Evolutionary conservation across 1,284 basidiomycete species (phyloP).

Genomic region (Fomitiporia mediterranea): DNA sequence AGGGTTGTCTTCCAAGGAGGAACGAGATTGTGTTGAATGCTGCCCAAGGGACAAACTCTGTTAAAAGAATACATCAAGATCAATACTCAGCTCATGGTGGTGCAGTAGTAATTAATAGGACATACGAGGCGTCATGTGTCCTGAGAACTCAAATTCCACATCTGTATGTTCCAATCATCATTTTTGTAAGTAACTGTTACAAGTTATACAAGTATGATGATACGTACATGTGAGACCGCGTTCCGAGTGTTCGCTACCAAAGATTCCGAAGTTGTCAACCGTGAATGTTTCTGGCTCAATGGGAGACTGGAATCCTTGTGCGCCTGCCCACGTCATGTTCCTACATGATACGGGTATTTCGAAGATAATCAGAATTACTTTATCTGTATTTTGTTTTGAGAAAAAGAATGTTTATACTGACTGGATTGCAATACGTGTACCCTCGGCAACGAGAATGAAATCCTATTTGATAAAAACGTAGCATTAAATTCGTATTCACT

Average conservation of each 20-base stretch:
- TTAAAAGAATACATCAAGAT: background rate
- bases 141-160: conserved; percentile 52
- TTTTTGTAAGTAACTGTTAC: background rate
- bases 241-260: conserved; percentile 35
- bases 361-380: background rate
- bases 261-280: conserved; percentile 34
- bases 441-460: conserved; percentile 51
- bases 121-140: conserved; percentile 58
- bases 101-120: background rate
- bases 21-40: conserved; percentile 46
- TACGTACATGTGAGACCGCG: conserved; percentile 33
- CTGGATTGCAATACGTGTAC: conserved; percentile 58
- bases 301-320: conserved; percentile 38
- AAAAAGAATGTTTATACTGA: conserved; percentile 21
- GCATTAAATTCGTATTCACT: no score
- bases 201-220: no score
- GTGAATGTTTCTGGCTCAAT: conserved; percentile 34
- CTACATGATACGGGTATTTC: conserved; percentile 20
- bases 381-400: no score
- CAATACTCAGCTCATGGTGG: background rate
- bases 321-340: conserved; percentile 38
- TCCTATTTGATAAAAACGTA: no score
- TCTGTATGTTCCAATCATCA: conserved; percentile 30
- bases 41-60: conserved; percentile 58
- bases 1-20: conserved; percentile 46